Evolutionary conservation across 2,329 filamentous ascomycete genomes (phyloP), one percentile per base, ranked within the genome.

Genomic region (Neocucurbitaria cava): DNA sequence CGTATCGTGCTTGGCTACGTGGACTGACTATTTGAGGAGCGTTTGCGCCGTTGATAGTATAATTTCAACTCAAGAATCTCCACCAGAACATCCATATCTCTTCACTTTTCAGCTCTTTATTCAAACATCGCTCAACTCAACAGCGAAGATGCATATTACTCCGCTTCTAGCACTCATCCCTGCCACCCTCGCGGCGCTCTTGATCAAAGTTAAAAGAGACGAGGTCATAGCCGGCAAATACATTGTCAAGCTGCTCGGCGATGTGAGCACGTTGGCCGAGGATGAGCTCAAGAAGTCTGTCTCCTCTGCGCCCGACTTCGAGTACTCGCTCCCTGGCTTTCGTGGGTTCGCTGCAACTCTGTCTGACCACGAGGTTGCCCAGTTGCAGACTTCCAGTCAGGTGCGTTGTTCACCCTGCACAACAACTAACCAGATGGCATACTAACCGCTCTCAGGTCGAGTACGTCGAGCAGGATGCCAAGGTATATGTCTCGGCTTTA

Each of bases 161-260:
- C 44, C 66, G 6, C 49, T 76, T 47, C 62, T 79, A 20, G 64
- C 69, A 30, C 63, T 77, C 21, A 46, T 77, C 48, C 61, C 77
- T 5, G 58, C 70, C 56, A 68, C 69, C 21, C 45, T 77, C 24
- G 77, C 75, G 33, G 73, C 77, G 5, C 76, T 76, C 9, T 46
- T 79, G 47, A 59, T 78, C 47, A 56, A 64, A 17, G 67, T 70
- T n/a, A 61, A 71, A 36, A 33, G 31, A 5, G 67, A 58, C 28
- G 62, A 62, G 10, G 48, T 72, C 24, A 65, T 79, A 33, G 68
- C 72, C 3, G 70, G 71, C 60, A 76, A 78, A 65, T 79, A 78
- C 66, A 79, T 81, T 43, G 75, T 81, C 64, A 79, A 79, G 66
- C 49, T 80, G 49, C 78, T 77, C 61, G 61, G 68, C 26, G 69